Base-by-base conservation (phyloP, 345 rosid genomes). In the Atalantia buxifolia region DNA sequence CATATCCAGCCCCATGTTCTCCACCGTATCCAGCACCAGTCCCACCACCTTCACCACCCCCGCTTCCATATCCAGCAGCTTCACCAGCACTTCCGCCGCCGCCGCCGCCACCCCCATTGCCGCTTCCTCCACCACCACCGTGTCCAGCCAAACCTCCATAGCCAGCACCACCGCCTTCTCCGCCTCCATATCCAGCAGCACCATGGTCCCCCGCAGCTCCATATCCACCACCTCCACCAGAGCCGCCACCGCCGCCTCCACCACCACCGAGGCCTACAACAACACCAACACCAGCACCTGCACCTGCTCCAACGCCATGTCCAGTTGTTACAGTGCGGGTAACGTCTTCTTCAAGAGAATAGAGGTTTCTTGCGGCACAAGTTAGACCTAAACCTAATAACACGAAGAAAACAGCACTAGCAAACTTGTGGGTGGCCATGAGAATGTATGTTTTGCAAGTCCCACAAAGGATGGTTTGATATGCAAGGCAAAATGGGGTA, bases 311-410 rank as follows among this genome's bases (percentile, higher is more conserved):
- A 45, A 42, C 35, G 0, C 85, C 85, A 45, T 40, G 35, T 22
- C 71, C 79, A 22, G n/a, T 35, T 36, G 40, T 68, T 10, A 53
- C 45, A 28, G 64, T 21, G 48, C 76, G 80, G 60, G 79, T 73
- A 28, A 75, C 77, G 8, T 66, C 55, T 81, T 75, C 84, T n/a
- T 80, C 86, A 69, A 66, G 27, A 33, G 79, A 80, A 57, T 87
- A 81, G 55, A 89, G 87, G 42, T 76, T 66, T 78, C 90, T 83
- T 24, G 79, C 66, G 12, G 88, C 89, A 12, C 88, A 81, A 74
- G 82, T 80, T n/a, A 85, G 24, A 14, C 83, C 85, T n/a, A 89
- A 27, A 56, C 82, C 81, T 59, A 87, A 33, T 72, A 86, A 33
- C 42, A 87, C 73, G 64, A 83, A 74, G 64, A 84, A 74, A 60